Percentiles rank a stretch among this genome's conserved stretches.
Evolutionary conservation across 768 basidiomycete genomes (phyloP).

Genomic region (Pleurotus tuoliensis): DNA sequence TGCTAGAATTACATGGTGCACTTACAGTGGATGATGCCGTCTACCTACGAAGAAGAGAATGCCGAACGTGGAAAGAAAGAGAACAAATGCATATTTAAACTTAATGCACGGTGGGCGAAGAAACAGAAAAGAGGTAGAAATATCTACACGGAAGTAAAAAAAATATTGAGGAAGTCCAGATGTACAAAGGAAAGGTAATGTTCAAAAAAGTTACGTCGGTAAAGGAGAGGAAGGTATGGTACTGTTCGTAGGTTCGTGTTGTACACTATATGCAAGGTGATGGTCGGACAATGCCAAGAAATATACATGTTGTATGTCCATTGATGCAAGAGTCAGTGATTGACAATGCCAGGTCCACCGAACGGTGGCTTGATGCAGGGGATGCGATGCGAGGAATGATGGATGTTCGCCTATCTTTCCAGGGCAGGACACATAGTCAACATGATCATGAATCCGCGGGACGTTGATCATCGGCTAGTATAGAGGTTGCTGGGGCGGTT

Average conservation of each 20-base stretch:
- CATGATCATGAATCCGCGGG: constrained; percentile 3
- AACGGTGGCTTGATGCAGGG: background rate
- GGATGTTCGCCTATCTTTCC: background rate
- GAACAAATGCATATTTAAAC: background rate
- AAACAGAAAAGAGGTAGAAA: background rate
- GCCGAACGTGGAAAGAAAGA: background rate
- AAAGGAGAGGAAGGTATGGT: background rate
- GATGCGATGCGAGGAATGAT: background rate
- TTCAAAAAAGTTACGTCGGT: background rate
- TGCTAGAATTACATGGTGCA: constrained; percentile 2
- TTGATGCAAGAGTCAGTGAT: background rate
- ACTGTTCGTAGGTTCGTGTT: background rate
- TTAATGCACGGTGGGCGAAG: background rate
- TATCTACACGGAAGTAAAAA: background rate
- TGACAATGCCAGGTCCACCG: background rate
- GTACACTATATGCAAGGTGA: constrained; percentile 4
- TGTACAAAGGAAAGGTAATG: background rate
- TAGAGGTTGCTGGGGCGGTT: background rate
- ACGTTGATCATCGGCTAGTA: background rate
- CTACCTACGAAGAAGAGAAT: background rate
- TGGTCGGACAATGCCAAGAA: background rate
- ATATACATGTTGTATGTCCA: background rate
- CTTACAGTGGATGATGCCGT: background rate
- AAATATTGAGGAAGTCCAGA: background rate
- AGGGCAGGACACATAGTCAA: background rate